Base-by-base conservation (phyloP, 176 grass and related monocot genomes). In the Aegilops bicornis region DNA sequence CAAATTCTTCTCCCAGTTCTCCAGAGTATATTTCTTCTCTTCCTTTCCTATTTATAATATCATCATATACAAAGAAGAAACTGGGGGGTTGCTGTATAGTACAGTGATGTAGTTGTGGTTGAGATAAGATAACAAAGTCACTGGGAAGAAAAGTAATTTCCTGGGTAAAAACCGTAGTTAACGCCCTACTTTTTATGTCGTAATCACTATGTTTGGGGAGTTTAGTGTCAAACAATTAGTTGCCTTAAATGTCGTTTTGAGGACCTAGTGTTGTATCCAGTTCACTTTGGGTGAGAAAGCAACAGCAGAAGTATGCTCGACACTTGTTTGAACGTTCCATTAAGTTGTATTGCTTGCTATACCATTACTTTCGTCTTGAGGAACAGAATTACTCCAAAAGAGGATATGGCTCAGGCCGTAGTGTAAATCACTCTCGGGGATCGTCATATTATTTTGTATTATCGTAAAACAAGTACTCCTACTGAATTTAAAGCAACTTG, bases 151-250 rank as follows among this genome's bases (percentile, higher is more conserved):
- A 77, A 50, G 36, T 27, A 27, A 37, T 75, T 20, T 48, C 43
- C 8, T 87, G 7, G 58, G 32, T 14, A 35, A 67, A 73, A 83
- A 87, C 60, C 25, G 78, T 59, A 43, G 25, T 79, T 87, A 22
- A 63, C 10, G 20, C 19, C 10, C 62, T 64, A 24, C 79, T 29
- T 73, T 73, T 66, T 66, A 84, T 61, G 30, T 77, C 20, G 0
- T 40, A 33, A 39, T 80, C 67, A 79, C 25, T 67, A 80, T 32
- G 12, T 79, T 64, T 10, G 75, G 56, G 59, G 15, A 59, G 16
- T 79, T 64, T 10, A 80, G 64, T 45, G 15, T 20, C 2, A 17
- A 89, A 30, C 64, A 69, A 22, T 35, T 69, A 62, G 67, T 48
- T 73, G 67, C 11, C 6, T 33, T 87, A 23, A 68, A 31, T 80